Evolutionary conservation across 768 basidiomycete genomes (phyloP), one percentile per base, ranked within the genome.

Genomic region (Russula griseocarnosa): DNA sequence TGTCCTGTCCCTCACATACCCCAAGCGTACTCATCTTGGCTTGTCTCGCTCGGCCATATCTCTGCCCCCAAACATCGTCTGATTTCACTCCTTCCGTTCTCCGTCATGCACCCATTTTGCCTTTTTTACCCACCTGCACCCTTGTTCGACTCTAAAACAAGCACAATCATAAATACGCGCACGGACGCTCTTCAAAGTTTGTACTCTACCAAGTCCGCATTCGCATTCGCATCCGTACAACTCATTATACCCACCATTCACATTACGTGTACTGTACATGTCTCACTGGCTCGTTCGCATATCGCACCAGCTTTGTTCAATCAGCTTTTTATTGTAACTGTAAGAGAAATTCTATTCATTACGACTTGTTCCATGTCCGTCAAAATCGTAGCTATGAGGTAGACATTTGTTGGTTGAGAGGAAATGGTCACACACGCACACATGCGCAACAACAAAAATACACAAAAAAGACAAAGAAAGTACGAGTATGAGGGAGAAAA

Each of bases 331-430:
- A 49, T 46, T 56, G 46, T 47, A 47, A 22, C 40, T 61, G 59
- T 50, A 47, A 11, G 22, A 47, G 22, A 47, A 47, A 61, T 56
- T 65, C 59, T 65, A 65, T 65, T 65, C 44, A 65, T 61, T 61
- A 65, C 59, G 54, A 57, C 60, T 61, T 61, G 64, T 65, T 61
- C 64, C 64, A 40, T 61, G 64, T 65, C 64, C 64, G 32, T 60
- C 63, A 26, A 65, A 47, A 61, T 65, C 60, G 64, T 61, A 57
- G 64, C 55, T 56, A 65, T 65, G 64, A 65, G 64, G 55, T 65
- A 65, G 61, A 60, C 50, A 24, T 26, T 61, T 56, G 40, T 56
- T 4, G 22, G 34, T 26, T 24, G 40, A 56, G 28, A 38, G 36
- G 5, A 24, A 53, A 46, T 24, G 53, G 54, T 22, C 38, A 24